These are phyloP conservation scores for Centella asiatica DNA, from an alignment of 129 eudicot species.

Conservation along the genomic window DNA sequence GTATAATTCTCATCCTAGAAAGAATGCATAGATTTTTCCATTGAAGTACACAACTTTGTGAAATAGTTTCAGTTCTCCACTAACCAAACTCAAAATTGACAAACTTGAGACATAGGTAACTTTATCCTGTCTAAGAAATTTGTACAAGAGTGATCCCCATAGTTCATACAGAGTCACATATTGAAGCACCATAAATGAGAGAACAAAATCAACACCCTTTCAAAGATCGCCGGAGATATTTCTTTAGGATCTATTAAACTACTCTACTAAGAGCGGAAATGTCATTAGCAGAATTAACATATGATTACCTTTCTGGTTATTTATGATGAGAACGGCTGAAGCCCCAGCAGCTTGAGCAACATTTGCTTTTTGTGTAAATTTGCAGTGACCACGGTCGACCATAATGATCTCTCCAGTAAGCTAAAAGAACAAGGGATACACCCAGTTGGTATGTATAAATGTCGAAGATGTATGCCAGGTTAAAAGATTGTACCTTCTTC, in stretches of 20 bases:
- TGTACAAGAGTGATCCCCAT: too few relatives aligned
- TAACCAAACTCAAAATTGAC: too few relatives aligned
- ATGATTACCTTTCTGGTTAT: constrained; percentile 59
- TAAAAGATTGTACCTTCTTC: constrained; percentile 40
- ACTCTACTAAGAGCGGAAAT: background rate
- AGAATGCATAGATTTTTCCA: background rate
- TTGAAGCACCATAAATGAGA: too few relatives aligned
- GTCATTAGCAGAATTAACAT: background rate
- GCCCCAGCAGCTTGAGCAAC: constrained; percentile 94
- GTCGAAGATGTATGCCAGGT: background rate
- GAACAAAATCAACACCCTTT: too few relatives aligned
- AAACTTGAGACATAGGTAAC: too few relatives aligned
- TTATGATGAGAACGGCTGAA: constrained; percentile 78
- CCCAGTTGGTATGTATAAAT: constrained; percentile 1
- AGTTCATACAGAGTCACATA: too few relatives aligned
- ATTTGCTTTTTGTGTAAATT: constrained; percentile 80
- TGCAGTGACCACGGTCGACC: constrained; percentile 86
- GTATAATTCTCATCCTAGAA: background rate
- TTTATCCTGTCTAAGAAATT: too few relatives aligned
- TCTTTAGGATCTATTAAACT: background rate
- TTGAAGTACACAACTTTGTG: background rate
- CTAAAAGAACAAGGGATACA: constrained; percentile 26
- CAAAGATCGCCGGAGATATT: too few relatives aligned
- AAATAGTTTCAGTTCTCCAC: too few relatives aligned
- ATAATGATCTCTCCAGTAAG: constrained; percentile 72